A percentile compares a stretch with the other conserved stretches of the same genome.
Conservation (phyloP, 768 basidiomycete genomes). For the Pulveroboletus sp. region DNA sequence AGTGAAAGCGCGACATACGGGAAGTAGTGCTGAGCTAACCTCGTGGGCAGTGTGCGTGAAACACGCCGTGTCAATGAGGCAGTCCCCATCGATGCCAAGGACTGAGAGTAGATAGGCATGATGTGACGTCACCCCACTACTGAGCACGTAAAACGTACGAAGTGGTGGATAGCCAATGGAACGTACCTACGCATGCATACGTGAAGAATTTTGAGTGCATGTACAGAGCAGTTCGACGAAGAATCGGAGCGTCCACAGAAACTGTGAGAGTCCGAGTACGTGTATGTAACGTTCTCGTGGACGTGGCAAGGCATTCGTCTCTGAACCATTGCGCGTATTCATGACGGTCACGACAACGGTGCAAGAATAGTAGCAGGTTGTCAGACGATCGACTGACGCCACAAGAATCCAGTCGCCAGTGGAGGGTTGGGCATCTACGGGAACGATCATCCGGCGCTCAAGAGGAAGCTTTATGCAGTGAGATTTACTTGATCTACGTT, state of each 20-base stretch:
- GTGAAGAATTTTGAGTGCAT: background rate
- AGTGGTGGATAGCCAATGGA: background rate
- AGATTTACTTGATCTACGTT: constrained; percentile 27
- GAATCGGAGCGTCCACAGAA: background rate
- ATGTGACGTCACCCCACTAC: too few relatives aligned
- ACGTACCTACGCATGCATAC: too few relatives aligned
- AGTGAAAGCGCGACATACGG: background rate
- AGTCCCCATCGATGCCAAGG: background rate
- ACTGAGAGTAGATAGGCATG: too few relatives aligned
- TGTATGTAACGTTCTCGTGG: too few relatives aligned
- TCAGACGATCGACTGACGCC: constrained; percentile 29
- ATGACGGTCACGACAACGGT: background rate
- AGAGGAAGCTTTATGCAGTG: constrained; percentile 36
- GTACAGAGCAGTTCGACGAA: constrained; percentile 1
- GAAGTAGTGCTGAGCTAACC: background rate
- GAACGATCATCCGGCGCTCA: constrained; percentile 27
- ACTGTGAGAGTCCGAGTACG: background rate
- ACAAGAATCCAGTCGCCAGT: constrained; percentile 30
- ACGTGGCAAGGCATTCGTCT: too few relatives aligned
- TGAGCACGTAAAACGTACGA: background rate
- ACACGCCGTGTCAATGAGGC: background rate
- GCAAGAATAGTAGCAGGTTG: constrained; percentile 41
- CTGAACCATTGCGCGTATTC: too few relatives aligned
- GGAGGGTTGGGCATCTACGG: constrained; percentile 28
- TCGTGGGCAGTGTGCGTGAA: background rate